Evolutionary conservation across 306 rosid genomes (phyloP).

Genomic region (Trifolium fragiferum): DNA sequence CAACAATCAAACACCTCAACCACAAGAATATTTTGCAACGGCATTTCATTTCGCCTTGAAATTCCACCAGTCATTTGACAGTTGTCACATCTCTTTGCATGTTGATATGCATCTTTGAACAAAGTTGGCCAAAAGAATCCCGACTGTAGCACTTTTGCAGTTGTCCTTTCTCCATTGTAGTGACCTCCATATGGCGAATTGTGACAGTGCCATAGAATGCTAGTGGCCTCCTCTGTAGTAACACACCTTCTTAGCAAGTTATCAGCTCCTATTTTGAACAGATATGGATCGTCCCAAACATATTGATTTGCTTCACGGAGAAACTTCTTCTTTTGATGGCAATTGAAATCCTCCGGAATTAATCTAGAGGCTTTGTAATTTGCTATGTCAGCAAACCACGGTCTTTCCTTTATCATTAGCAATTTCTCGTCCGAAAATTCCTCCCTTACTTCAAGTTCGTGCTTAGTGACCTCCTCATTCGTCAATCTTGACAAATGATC

Average conservation of each 20-base stretch:
- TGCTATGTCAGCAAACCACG: background rate
- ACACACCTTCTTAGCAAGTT: background rate
- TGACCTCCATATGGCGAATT: background rate
- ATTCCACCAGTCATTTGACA: too few relatives aligned
- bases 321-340: background rate
- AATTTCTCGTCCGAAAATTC: background rate
- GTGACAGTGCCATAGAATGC: background rate
- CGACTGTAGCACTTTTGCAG: background rate
- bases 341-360: background rate
- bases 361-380: background rate
- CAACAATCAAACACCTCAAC: background rate
- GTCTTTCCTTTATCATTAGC: background rate
- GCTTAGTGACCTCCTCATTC: background rate
- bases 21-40: too few relatives aligned
- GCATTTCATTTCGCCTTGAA: too few relatives aligned
- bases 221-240: background rate
- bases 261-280: background rate
- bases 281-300: background rate
- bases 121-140: background rate
- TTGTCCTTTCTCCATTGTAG: background rate
- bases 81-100: too few relatives aligned
- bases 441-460: background rate
- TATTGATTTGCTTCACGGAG: background rate
- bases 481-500: background rate
- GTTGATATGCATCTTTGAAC: too few relatives aligned